These are phyloP conservation scores for Monilinia polystroma DNA, from an alignment of 2,329 filamentous ascomycete genomes.

Conservation along the genomic window DNA sequence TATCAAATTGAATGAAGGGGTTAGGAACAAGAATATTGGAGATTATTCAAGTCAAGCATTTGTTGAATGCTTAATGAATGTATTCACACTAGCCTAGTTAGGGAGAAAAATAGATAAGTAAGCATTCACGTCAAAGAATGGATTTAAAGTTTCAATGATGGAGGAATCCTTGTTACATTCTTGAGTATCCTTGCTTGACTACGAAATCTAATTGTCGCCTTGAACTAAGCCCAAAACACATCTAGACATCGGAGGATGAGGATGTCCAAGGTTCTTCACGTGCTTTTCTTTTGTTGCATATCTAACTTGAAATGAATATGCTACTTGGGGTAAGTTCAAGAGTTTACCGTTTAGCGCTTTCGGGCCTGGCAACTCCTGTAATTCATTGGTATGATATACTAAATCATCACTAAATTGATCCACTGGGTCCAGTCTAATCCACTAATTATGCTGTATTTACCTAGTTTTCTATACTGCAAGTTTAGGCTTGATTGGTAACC, in stretches of 20 bases:
- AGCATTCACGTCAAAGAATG: background rate
- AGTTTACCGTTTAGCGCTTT: no score
- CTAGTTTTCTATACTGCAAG: no score
- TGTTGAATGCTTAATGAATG: background rate
- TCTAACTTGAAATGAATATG: conserved; percentile 16
- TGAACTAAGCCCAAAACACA: background rate
- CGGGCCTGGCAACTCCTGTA: no score
- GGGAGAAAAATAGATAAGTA: background rate
- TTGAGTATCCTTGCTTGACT: background rate
- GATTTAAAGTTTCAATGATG: background rate
- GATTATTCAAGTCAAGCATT: background rate
- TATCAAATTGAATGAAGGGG: background rate
- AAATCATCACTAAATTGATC: no score
- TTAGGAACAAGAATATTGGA: background rate
- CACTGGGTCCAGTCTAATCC: no score
- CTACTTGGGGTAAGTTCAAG: background rate
- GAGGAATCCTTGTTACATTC: background rate
- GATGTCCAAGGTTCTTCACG: background rate
- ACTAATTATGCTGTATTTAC: no score
- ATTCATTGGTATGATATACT: no score
- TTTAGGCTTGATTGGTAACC: no score
- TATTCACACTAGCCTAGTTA: background rate
- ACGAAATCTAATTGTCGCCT: background rate
- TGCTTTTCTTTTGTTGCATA: conserved; percentile 11
- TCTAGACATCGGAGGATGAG: no score